Evolutionary conservation across 352 stramenopile genomes (phyloP), one percentile per base, ranked within the genome.

Genomic region (Aphanomyces invadans): DNA sequence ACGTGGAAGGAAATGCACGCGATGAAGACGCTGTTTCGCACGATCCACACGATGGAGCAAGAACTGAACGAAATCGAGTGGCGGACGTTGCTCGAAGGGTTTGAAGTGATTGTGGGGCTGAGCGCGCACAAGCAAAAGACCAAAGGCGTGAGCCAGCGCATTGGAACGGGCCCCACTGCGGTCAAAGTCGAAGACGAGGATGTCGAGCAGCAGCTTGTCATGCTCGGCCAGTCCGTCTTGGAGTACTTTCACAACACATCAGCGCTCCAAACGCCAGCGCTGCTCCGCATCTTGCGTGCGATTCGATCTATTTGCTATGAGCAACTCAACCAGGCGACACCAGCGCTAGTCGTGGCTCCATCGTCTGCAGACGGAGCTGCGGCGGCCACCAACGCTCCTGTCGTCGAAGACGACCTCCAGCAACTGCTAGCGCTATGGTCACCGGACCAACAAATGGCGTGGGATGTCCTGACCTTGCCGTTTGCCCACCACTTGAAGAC

Each of bases 11-110:
- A 94, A 70, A 81, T 94, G 31, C 86, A 92, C 44, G 86, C 86
- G n/a, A 94, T 94, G 86, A 94, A 94, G 63, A 81, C 83, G 11
- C 71, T 94, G 19, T 92, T 91, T 55, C 82, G 80, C 23, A 80
- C 86, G 17, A 84, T 85, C 17, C 86, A 94, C 51, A 87, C 91
- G 33, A 94, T 94, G 83, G 82, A 90, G 38, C 80, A 92, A 69
- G 83, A 94, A 39, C 74, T 94, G 29, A 78, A 78, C 2, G 75
- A 88, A 68, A 69, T 73, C 36, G 86, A 92, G 61, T 94, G 86
- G 86, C 87, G 78, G 49, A 70, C 82, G 19, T 55, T 94, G 7
- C 70, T 94, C 3, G 80, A 92, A 32, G 81, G 78, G 0, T 92
- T 94, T 63, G 86, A 94, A 59, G 88, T 92, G 42, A 77, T 91